Conservation (phyloP, 73 alveolate genomes). For the Paramecium primaurelia region DNA sequence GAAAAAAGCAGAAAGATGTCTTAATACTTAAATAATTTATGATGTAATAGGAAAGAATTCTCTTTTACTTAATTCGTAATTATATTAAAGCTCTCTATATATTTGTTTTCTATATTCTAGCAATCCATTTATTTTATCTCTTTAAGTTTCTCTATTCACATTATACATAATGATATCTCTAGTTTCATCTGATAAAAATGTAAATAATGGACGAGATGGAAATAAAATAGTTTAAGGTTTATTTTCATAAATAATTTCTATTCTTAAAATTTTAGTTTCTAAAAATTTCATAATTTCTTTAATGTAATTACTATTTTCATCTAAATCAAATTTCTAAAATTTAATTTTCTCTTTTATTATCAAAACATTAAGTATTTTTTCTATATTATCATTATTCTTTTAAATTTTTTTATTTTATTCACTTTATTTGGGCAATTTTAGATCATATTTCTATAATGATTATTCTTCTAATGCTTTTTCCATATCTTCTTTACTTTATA, state of each 20-base stretch:
- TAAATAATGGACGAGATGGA: constrained; percentile 48
- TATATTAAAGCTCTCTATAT: constrained; percentile 34
- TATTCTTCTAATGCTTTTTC: not conserved
- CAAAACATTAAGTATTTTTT: not conserved
- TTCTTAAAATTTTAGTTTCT: not conserved
- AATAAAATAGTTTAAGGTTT: not conserved
- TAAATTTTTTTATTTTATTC: not conserved
- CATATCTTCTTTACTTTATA: not conserved
- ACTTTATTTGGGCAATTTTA: too few relatives aligned
- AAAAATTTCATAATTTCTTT: not conserved
- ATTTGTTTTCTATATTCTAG: not conserved
- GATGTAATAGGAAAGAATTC: constrained; percentile 34
- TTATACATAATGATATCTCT: constrained; percentile 43
- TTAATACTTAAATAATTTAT: not conserved
- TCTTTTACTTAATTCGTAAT: constrained; percentile 35
- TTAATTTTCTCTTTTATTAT: not conserved
- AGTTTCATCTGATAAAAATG: constrained; percentile 40
- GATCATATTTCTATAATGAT: not conserved
- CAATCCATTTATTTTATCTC: constrained; percentile 58
- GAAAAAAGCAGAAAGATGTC: not conserved
- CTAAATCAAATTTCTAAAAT: not conserved
- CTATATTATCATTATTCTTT: not conserved
- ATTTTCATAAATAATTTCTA: constrained; percentile 25
- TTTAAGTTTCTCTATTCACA: constrained; percentile 45
- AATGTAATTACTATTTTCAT: not conserved